These are phyloP conservation scores for Volvox carteri DNA, from an alignment of 163 green algal genomes.

Conservation along the genomic window DNA sequence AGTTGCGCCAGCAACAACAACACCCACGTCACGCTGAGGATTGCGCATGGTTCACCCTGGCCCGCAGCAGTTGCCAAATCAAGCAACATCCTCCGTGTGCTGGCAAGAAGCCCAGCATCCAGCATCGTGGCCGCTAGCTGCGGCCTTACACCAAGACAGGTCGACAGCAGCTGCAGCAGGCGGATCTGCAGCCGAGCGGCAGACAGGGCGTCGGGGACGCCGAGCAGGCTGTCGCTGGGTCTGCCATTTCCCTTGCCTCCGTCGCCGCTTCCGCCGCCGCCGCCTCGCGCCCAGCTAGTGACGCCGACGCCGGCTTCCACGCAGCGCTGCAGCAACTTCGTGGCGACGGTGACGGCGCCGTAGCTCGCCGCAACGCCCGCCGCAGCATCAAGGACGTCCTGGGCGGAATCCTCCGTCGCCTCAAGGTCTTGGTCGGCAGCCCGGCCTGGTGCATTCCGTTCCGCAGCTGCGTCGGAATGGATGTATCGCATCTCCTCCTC, in stretches of 20 bases:
- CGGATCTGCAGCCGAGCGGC: background rate
- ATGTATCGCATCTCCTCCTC: background rate
- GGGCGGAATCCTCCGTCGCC: background rate
- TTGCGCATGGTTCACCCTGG: background rate
- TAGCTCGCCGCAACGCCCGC: background rate
- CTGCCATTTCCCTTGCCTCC: too few species aligned
- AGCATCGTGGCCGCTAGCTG: background rate
- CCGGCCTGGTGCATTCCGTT: background rate
- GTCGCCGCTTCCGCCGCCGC: background rate
- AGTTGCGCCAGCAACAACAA: conserved; percentile 2
- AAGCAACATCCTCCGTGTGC: conserved; percentile 14
- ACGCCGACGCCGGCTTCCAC: background rate
- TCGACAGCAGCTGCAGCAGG: conserved; percentile 42
- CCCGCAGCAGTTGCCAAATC: conserved; percentile 23
- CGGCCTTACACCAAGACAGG: background rate
- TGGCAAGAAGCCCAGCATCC: background rate
- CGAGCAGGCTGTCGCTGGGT: background rate
- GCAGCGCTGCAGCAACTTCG: conserved; percentile 21
- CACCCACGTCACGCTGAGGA: background rate
- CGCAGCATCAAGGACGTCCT: background rate
- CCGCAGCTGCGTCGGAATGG: background rate
- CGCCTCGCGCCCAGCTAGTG: background rate
- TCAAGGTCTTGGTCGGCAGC: background rate
- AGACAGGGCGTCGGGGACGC: background rate
- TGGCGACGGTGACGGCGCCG: background rate